Evolutionary conservation across 2,329 filamentous ascomycete genomes (phyloP), one percentile per base, ranked within the genome.

Genomic region (Botrytis elliptica): DNA sequence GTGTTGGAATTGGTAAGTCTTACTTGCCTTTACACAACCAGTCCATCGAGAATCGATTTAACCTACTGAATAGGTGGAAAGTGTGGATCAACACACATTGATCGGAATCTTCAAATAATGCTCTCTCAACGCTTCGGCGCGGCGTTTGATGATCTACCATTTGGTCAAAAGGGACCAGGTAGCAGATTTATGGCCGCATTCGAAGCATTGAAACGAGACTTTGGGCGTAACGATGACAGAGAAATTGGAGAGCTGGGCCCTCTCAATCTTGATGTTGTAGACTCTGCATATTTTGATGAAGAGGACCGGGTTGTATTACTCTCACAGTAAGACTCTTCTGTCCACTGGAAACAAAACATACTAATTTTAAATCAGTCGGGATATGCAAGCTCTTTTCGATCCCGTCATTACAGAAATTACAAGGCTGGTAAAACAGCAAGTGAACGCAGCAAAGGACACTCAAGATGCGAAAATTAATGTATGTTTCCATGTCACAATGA

Each of bases 71-170:
- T 71, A 79, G 78, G 78, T 67, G 78, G 75, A 7, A 79, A 79
- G 59, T 78, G 77, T 29, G 78, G 78, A 1, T 75, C 77, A 5
- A 79, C 78, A 36, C 74, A 75, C 57, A 77, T 79, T 4, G 77
- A 79, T 70, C 77, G 78, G 1, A 79, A 79, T 46, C 55, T 79
- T 8, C 75, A 79, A 49, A 2, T 69, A 2, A 22, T 79, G 4
- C 73, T 79, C 9, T 76, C 75, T 1, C 38, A 74, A 25, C 66
- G 75, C 20, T 79, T 78, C n/a, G 77, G 77, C 4, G 16, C 36
- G 4, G 57, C 49, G 3, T 78, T 77, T 70, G 74, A 76, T 42
- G 57, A 75, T 29, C 8, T 79, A 44, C 38, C 75, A 33, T 60
- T 55, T 63, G 3, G 33, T 16, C 49, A 75, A 57, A 78, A 76